Conservation (phyloP, 768 basidiomycete genomes). For the Crassisporium funariophilum region DNA sequence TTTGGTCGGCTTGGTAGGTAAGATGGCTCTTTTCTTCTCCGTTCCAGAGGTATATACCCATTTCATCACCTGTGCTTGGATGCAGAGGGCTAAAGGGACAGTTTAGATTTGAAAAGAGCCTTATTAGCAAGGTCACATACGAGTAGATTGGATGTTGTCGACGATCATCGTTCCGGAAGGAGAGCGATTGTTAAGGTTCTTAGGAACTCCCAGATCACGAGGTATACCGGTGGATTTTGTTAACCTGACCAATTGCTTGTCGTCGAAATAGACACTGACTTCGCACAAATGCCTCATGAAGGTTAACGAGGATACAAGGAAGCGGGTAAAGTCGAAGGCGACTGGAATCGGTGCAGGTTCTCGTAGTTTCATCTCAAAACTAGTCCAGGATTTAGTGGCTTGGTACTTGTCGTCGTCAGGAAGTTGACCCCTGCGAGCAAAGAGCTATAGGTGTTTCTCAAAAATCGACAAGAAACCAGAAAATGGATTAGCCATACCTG, state of each 20-base stretch:
- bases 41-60: conserved; percentile 73
- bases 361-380: conserved; percentile 87
- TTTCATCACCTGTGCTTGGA: conserved; percentile 80
- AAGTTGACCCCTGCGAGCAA: conserved; percentile 76
- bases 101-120: conserved; percentile 8
- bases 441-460: conserved; percentile 50
- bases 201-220: conserved; percentile 52
- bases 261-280: conserved; percentile 83
- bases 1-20: conserved; percentile 33
- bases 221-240: conserved; percentile 62
- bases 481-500: conserved; percentile 49
- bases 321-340: conserved; percentile 86
- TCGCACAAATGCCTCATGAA: conserved; percentile 84
- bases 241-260: conserved; percentile 66
- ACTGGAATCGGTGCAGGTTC: conserved; percentile 79
- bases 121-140: conserved; percentile 41
- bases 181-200: conserved; percentile 57
- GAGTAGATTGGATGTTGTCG: conserved; percentile 59
- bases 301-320: conserved; percentile 88
- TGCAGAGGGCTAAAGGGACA: conserved; percentile 58
- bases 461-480: conserved; percentile 1
- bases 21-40: conserved; percentile 50
- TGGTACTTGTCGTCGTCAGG: conserved; percentile 35
- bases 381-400: conserved; percentile 65
- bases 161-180: conserved; percentile 69